Evolutionary conservation across 1,284 basidiomycete species (phyloP).

Genomic region (Agroathelia rolfsii): DNA sequence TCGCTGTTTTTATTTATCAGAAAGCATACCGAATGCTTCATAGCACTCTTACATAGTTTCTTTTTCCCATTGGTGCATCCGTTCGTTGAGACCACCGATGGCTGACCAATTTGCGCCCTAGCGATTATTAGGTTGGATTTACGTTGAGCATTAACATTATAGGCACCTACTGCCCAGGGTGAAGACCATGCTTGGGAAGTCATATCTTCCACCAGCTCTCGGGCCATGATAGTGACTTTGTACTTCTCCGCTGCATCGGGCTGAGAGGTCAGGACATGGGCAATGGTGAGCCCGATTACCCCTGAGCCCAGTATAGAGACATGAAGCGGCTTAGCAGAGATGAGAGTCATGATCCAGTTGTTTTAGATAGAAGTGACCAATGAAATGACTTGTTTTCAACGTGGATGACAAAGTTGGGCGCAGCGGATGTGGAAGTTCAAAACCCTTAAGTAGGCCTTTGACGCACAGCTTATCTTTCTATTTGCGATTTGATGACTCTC

Average conservation of each 20-base stretch:
- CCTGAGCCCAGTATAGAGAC: slow-evolving; percentile 45
- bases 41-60: slow-evolving; percentile 31
- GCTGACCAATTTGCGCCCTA: slow-evolving; percentile 65
- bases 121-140: slow-evolving; percentile 1
- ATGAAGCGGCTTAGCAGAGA: slow-evolving; percentile 8
- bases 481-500: no score
- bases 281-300: slow-evolving; percentile 36
- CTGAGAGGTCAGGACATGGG: slow-evolving; percentile 27
- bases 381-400: no score
- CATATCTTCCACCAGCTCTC: slow-evolving; percentile 56
- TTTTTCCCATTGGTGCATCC: slow-evolving; percentile 30
- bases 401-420: no score
- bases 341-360: no score
- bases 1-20: slow-evolving; percentile 23
- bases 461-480: no score
- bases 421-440: no score
- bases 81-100: slow-evolving; percentile 30
- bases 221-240: slow-evolving; percentile 49
- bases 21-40: neutral
- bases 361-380: no score
- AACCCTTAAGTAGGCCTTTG: no score
- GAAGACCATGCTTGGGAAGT: slow-evolving; percentile 51
- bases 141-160: slow-evolving; percentile 1
- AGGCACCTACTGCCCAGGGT: slow-evolving; percentile 55
- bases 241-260: slow-evolving; percentile 16